A percentile compares a stretch with the other conserved stretches of the same genome.
phyloP scores from a whole-genome alignment of 2,329 filamentous ascomycete species.

The Metarhizium sp. region DNA sequence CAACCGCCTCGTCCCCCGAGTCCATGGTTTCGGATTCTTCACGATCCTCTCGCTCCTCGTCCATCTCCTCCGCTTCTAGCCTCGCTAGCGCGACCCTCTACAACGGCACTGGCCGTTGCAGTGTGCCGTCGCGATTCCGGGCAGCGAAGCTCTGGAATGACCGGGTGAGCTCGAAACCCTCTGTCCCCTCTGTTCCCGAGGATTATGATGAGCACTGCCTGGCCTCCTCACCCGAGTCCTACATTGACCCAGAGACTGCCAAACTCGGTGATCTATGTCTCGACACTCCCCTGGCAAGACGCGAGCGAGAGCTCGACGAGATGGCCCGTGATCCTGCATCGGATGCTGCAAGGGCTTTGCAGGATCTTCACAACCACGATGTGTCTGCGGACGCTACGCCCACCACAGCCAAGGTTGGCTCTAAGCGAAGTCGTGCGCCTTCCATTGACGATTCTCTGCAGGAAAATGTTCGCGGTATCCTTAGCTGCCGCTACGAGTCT shows the following conservation, averaged over 20 bases:
- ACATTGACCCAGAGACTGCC: constrained; percentile 37
- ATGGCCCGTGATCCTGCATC: constrained; percentile 32
- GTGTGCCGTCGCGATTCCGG: constrained; percentile 55
- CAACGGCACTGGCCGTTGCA: constrained; percentile 33
- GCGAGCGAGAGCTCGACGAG: constrained; percentile 36
- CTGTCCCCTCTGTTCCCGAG: constrained; percentile 49
- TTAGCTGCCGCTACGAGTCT: constrained; percentile 29
- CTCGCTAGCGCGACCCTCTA: constrained; percentile 46
- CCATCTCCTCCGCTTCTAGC: constrained; percentile 53
- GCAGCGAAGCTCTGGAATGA: constrained; percentile 49
- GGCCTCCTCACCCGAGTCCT: constrained; percentile 48
- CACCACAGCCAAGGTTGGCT: constrained; percentile 26
- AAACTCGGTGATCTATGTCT: constrained; percentile 41
- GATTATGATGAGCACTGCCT: constrained; percentile 41
- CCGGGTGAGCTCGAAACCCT: constrained; percentile 41
- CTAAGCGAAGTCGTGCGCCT: constrained; percentile 50
- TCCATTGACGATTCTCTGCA: constrained; percentile 54
- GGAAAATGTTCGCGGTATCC: constrained; percentile 57
- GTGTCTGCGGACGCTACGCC: constrained; percentile 27
- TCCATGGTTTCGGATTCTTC: constrained; percentile 58
- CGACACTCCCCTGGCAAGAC: constrained; percentile 36
- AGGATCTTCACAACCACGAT: constrained; percentile 50
- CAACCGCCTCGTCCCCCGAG: constrained; percentile 55
- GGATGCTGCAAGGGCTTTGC: constrained; percentile 48
- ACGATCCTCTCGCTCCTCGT: constrained; percentile 53